phyloP scores from a whole-genome alignment of 2,329 filamentous ascomycete genomes.

The Arthrinium puccinioides region DNA sequence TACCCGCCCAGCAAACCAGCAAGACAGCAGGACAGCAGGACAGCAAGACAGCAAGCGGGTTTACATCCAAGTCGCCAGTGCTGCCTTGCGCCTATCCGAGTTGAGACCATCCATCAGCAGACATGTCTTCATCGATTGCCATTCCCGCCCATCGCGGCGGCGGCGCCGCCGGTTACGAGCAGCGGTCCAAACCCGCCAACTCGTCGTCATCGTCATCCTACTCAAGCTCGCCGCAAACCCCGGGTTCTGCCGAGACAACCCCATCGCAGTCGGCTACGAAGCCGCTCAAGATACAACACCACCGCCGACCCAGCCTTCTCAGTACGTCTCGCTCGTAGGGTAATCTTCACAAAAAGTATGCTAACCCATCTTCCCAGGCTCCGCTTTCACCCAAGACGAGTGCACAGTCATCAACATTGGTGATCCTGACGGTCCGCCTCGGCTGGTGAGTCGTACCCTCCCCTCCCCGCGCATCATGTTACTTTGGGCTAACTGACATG shows the following conservation, averaged over 20 bases:
- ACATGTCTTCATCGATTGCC: slow-evolving; percentile 62
- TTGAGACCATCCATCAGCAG: too few species aligned
- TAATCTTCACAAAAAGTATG: slow-evolving; percentile 5
- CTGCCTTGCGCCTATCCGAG: too few species aligned
- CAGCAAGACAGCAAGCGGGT: too few species aligned
- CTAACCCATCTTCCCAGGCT: slow-evolving; percentile 41
- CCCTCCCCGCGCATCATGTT: slow-evolving; percentile 4
- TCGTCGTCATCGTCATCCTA: slow-evolving; percentile 52
- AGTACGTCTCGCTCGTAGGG: slow-evolving; percentile 44
- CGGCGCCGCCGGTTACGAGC: slow-evolving; percentile 27
- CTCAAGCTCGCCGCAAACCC: slow-evolving; percentile 47
- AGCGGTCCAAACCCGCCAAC: slow-evolving; percentile 38
- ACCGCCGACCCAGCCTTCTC: slow-evolving; percentile 53
- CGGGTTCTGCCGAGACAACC: slow-evolving; percentile 29
- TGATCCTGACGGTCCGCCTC: slow-evolving; percentile 63
- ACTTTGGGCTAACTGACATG: slow-evolving; percentile 11
- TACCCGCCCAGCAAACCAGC: too few species aligned
- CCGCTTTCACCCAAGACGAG: slow-evolving; percentile 65
- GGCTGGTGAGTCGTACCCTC: slow-evolving; percentile 48
- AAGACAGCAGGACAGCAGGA: too few species aligned
- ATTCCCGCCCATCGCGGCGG: slow-evolving; percentile 46
- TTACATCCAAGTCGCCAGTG: too few species aligned
- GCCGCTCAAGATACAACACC: slow-evolving; percentile 38
- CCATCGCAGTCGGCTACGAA: slow-evolving; percentile 33
- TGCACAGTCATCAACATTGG: slow-evolving; percentile 77